A percentile compares a stretch with the other conserved stretches of the same genome.
These are phyloP conservation scores for Gyromitra esculenta DNA, from an alignment of 2,329 filamentous ascomycete genomes.

Conservation along the genomic window DNA sequence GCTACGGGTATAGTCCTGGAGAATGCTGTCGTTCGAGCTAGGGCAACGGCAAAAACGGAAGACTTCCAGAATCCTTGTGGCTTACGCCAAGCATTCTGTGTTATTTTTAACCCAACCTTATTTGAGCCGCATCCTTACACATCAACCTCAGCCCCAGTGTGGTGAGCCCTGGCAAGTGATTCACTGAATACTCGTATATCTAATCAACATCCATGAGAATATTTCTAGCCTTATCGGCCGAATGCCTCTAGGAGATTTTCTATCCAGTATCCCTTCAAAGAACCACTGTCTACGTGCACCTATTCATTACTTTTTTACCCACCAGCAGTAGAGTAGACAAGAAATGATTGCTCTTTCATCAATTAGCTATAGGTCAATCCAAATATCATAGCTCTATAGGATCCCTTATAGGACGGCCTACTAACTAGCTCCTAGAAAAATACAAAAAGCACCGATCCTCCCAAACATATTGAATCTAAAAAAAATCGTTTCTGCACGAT, in stretches of 20 bases:
- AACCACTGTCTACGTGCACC: not conserved
- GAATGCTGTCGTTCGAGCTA: not conserved
- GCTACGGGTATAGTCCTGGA: not conserved
- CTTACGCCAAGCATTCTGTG: conserved; percentile 20
- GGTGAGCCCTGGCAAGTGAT: not conserved
- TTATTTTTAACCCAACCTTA: conserved; percentile 38
- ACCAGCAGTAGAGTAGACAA: not conserved
- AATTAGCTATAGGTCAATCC: not conserved
- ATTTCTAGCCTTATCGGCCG: not conserved
- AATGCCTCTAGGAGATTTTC: not conserved
- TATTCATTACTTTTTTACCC: too few relatives aligned
- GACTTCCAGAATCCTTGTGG: conserved; percentile 8
- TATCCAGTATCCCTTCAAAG: not conserved
- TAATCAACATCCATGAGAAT: not conserved
- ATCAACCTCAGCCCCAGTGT: not conserved
- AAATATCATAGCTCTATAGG: not conserved
- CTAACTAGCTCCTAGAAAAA: not conserved
- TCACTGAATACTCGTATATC: not conserved
- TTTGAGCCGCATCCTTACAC: conserved; percentile 33
- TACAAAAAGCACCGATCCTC: not conserved
- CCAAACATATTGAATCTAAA: not conserved
- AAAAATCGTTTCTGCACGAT: not conserved
- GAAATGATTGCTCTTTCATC: not conserved
- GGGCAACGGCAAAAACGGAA: conserved; percentile 13
- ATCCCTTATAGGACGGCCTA: not conserved